Conservation (phyloP, 73 alveolate genomes). For the Breviolum minutum region DNA sequence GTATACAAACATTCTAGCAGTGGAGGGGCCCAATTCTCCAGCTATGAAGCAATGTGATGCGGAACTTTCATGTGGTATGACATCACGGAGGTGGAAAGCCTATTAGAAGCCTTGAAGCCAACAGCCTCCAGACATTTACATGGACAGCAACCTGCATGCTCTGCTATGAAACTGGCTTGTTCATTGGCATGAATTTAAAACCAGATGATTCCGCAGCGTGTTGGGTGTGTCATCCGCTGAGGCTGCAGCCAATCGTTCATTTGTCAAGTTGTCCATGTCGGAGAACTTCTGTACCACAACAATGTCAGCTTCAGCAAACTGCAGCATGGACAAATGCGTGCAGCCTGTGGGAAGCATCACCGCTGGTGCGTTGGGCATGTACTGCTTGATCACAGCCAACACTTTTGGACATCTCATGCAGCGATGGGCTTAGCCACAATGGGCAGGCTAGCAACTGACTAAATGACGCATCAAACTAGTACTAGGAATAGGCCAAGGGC, state of each 20-base stretch:
- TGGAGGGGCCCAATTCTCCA: neutral
- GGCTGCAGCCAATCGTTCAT: too few species aligned
- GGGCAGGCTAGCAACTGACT: too few species aligned
- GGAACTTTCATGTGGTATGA: neutral
- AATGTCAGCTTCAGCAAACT: neutral
- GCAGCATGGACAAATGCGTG: neutral
- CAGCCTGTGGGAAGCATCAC: neutral
- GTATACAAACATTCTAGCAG: neutral
- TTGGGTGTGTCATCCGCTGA: too few species aligned
- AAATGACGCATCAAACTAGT: too few species aligned
- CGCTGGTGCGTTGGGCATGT: neutral
- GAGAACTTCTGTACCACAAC: neutral
- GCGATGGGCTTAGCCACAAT: too few species aligned
- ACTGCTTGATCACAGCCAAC: neutral
- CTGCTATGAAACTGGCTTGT: neutral
- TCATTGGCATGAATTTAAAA: neutral
- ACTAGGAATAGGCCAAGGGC: too few species aligned
- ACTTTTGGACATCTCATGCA: neutral
- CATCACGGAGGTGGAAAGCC: neutral
- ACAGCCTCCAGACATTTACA: neutral
- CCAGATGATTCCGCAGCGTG: too few species aligned
- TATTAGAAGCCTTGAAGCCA: too few species aligned
- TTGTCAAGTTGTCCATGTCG: neutral
- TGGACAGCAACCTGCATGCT: neutral
- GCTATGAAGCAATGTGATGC: neutral